Evolutionary conservation across 352 stramenopile species (phyloP).

Genomic region (Pythium aphanidermatum): DNA sequence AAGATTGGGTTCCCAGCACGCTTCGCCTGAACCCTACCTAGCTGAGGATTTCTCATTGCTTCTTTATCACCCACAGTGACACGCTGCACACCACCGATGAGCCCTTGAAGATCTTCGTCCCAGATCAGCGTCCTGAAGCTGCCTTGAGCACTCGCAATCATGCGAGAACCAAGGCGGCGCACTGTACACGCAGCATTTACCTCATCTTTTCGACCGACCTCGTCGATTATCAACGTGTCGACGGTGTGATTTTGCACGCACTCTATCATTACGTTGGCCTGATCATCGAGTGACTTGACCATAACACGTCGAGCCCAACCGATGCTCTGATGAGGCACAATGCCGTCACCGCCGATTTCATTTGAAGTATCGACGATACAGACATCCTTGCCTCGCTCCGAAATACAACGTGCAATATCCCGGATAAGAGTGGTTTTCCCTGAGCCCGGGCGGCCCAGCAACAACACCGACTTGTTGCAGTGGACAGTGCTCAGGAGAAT

Average conservation of each 20-base stretch:
- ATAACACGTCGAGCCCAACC: conserved; percentile 75
- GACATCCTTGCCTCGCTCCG: conserved; percentile 57
- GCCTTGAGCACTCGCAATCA: conserved; percentile 84
- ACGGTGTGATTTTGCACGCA: conserved; percentile 90
- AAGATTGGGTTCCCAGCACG: conserved; percentile 61
- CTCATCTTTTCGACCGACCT: conserved; percentile 79
- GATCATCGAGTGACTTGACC: conserved; percentile 60
- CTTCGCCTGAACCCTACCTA: conserved; percentile 40
- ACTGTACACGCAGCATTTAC: conserved; percentile 63
- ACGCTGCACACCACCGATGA: conserved; percentile 68
- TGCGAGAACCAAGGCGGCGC: conserved; percentile 65
- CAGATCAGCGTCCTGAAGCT: conserved; percentile 78
- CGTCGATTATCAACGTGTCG: conserved; percentile 83
- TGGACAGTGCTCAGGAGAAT: conserved; percentile 44
- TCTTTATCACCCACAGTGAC: conserved; percentile 55
- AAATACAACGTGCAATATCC: conserved; percentile 65
- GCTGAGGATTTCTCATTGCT: conserved; percentile 24
- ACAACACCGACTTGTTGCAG: conserved; percentile 46
- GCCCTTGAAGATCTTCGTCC: conserved; percentile 72
- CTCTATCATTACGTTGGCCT: conserved; percentile 82
- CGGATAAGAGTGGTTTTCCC: conserved; percentile 86
- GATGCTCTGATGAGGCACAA: conserved; percentile 68
- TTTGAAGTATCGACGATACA: conserved; percentile 90
- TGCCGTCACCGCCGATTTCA: conserved; percentile 86
- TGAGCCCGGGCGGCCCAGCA: conserved; percentile 55